Conservation (phyloP, 2,329 filamentous ascomycete species). For the Cercospora citrullina region DNA sequence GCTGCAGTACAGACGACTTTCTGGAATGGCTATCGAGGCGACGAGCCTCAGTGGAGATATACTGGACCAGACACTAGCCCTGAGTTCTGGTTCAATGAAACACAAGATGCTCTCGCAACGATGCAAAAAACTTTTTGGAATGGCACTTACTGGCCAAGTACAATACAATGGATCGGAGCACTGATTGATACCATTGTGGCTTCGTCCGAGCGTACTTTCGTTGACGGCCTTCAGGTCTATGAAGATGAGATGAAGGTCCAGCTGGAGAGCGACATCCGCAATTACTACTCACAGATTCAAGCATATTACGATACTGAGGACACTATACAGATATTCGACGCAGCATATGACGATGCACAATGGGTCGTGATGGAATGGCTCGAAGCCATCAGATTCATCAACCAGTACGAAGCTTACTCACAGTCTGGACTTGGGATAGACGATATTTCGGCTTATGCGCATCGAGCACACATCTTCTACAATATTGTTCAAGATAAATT, state of each 20-base stretch:
- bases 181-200: constrained; percentile 32
- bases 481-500: constrained; percentile 77
- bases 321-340: constrained; percentile 36
- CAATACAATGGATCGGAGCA: constrained; percentile 35
- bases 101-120: constrained; percentile 30
- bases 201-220: constrained; percentile 15
- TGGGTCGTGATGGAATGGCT: constrained; percentile 41
- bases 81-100: constrained; percentile 34
- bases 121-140: constrained; percentile 38
- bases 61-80: constrained; percentile 17
- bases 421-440: constrained; percentile 69
- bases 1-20: constrained; percentile 14
- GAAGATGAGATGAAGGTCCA: background rate
- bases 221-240: constrained; percentile 26
- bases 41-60: constrained; percentile 24
- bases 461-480: constrained; percentile 85
- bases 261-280: constrained; percentile 30
- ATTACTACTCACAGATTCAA: constrained; percentile 34
- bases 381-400: constrained; percentile 37
- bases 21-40: constrained; percentile 20
- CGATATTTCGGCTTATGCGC: constrained; percentile 75
- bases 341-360: constrained; percentile 39
- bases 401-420: constrained; percentile 32
- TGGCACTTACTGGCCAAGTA: constrained; percentile 32
- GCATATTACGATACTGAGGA: constrained; percentile 35